Evolutionary conservation across 331 rosid species (phyloP).

Genomic region (Quercus tomentella): DNA sequence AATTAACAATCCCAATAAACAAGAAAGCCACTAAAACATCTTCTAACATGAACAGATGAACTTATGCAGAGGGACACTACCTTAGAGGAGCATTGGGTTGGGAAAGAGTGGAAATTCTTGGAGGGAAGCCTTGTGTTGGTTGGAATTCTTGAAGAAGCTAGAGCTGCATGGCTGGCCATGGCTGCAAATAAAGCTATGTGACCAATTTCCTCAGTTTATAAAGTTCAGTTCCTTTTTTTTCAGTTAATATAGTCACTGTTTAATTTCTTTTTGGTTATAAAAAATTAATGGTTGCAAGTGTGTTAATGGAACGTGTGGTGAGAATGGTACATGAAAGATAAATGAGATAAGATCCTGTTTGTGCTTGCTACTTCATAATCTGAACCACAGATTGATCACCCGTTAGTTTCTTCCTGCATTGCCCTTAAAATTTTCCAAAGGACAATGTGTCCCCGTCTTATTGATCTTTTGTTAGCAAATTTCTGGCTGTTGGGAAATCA

Average conservation of each 20-base stretch:
- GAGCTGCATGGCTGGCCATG: constrained; percentile 94
- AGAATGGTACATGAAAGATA: constrained; percentile 34
- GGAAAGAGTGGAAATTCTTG: constrained; percentile 57
- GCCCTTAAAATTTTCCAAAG: constrained; percentile 10
- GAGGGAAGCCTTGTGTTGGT: constrained; percentile 67
- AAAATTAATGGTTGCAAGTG: constrained; percentile 36
- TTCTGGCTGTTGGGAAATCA: constrained; percentile 12
- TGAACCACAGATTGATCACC: constrained; percentile 49
- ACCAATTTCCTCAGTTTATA: background rate
- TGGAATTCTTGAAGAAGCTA: constrained; percentile 84
- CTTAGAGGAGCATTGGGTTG: constrained; percentile 69
- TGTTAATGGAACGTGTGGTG: constrained; percentile 60
- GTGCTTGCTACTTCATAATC: constrained; percentile 23
- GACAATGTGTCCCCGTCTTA: background rate
- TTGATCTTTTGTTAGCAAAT: background rate
- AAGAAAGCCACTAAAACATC: background rate
- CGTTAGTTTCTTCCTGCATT: constrained; percentile 18
- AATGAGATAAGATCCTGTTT: constrained; percentile 62
- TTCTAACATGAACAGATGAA: background rate
- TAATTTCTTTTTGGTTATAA: background rate
- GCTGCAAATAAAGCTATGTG: constrained; percentile 39
- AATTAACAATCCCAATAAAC: background rate
- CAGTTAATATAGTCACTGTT: background rate
- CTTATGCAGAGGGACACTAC: constrained; percentile 22
- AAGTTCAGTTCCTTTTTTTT: background rate